phyloP scores from a whole-genome alignment of 495 filamentous ascomycete genomes.

The Opeltia flavorubescens region DNA sequence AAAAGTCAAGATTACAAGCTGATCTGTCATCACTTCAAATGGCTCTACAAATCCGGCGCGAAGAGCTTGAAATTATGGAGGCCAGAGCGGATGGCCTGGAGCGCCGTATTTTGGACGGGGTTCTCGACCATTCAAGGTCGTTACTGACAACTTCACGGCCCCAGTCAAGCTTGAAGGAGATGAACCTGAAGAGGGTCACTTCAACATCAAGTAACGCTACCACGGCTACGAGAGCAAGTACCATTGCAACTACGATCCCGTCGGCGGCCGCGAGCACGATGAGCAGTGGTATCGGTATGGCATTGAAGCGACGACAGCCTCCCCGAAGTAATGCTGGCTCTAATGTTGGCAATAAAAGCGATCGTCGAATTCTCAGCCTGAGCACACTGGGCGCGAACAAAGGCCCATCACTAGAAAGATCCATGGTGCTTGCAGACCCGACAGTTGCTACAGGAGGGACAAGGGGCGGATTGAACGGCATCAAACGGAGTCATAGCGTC shows the following conservation, averaged over 20 bases:
- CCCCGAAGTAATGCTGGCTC: conserved; percentile 25
- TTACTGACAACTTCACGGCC: conserved; percentile 51
- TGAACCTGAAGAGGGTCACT: conserved; percentile 63
- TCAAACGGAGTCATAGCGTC: conserved; percentile 60
- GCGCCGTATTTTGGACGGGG: conserved; percentile 81
- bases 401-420: conserved; percentile 41
- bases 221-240: conserved; percentile 26
- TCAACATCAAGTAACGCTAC: conserved; percentile 32
- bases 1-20: conserved; percentile 63
- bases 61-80: conserved; percentile 85
- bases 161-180: conserved; percentile 33
- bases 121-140: conserved; percentile 85
- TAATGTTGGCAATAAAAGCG: conserved; percentile 28
- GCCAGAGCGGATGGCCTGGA: conserved; percentile 74
- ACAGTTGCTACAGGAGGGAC: conserved; percentile 21
- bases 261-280: conserved; percentile 21
- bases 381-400: conserved; percentile 76
- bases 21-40: conserved; percentile 83
- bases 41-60: conserved; percentile 70
- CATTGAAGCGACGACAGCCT: conserved; percentile 33
- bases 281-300: conserved; percentile 37
- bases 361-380: conserved; percentile 72
- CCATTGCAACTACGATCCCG: conserved; percentile 23
- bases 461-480: conserved; percentile 24
- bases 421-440: conserved; percentile 35